Evolutionary conservation across 768 basidiomycete species (phyloP), one percentile per base, ranked within the genome.

Genomic region (Infundibulicybe gibba): DNA sequence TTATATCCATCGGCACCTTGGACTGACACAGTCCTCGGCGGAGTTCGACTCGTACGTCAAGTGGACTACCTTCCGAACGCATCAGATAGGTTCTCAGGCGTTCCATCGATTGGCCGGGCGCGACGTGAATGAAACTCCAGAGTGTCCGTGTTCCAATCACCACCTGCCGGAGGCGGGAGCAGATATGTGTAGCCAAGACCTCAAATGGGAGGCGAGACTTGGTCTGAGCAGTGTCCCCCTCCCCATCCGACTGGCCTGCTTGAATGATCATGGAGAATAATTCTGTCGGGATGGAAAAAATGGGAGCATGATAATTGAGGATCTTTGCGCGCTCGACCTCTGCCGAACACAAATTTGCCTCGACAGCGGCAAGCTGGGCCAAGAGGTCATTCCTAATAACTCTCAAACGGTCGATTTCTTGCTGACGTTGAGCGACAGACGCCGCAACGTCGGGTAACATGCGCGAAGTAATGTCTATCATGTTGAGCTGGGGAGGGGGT

Each of bases 121-220:
- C 41, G 16, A 75, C 53, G 14, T 55, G 49, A 44, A 78, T 66
- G 13, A 50, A 52, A 2, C 59, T 61, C 77, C 76, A 79, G n/a
- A 79, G 64, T 1, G 46, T 41, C 1, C 64, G 64, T 3, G 69
- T 69, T 13, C 46, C 49, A 31, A 75, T 41, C 2, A 74, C 73
- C 2, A 74, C 57, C 13, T 57, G 43, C 39, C 74, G 70, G 49
- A 74, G 72, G 44, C 60, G 53, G 4, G 57, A 58, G 53, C 61
- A 67, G 32, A 74, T 70, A 41, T 75, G 72, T 9, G 70, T 68
- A 8, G 69, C 55, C 3, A 64, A 39, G 35, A 73, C 44, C 46
- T 74, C 71, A 52, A 74, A 74, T 3, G 67, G 56, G 9, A 50
- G 39, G 14, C 16, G n/a, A 11, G 33, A 12, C 10, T 13, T 4